Conservation (phyloP, 2,329 filamentous ascomycete species). For the Colletotrichum falcatum region DNA sequence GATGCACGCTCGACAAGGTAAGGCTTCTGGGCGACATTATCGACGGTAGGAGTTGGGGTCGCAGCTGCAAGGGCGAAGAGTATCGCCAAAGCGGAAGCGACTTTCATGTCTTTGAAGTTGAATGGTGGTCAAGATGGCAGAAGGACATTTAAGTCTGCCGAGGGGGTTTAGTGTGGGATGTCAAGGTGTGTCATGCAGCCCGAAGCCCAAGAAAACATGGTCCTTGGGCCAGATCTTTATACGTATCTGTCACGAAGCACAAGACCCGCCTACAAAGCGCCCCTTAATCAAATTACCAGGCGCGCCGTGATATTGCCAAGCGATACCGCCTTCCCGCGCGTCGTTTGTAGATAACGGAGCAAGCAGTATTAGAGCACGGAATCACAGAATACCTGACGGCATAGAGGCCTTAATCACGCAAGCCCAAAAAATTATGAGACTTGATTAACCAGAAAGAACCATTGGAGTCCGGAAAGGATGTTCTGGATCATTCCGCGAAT, state of each 20-base stretch:
- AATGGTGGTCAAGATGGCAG: neutral
- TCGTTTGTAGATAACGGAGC: no score
- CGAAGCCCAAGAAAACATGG: slow-evolving; percentile 8
- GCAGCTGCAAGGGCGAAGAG: slow-evolving; percentile 36
- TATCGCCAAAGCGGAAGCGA: slow-evolving; percentile 28
- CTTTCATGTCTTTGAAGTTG: slow-evolving; percentile 23
- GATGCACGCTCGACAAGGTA: slow-evolving; percentile 42
- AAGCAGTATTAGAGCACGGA: no score
- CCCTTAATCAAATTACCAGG: no score
- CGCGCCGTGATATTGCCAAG: no score
- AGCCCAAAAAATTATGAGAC: neutral
- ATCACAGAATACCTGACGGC: neutral
- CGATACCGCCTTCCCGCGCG: no score
- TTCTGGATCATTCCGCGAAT: slow-evolving; percentile 31
- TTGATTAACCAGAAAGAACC: neutral
- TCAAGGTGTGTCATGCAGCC: neutral
- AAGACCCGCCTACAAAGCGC: no score
- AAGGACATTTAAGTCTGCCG: neutral
- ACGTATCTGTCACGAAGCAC: slow-evolving; percentile 24
- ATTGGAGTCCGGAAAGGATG: slow-evolving; percentile 9
- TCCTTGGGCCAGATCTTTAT: slow-evolving; percentile 4
- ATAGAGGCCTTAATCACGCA: neutral
- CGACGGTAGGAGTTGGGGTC: slow-evolving; percentile 40
- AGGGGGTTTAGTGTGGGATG: neutral
- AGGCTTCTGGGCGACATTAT: slow-evolving; percentile 17